Conservation (phyloP, 371 early-diverging fungal species). For the Umbelopsis sp. region DNA sequence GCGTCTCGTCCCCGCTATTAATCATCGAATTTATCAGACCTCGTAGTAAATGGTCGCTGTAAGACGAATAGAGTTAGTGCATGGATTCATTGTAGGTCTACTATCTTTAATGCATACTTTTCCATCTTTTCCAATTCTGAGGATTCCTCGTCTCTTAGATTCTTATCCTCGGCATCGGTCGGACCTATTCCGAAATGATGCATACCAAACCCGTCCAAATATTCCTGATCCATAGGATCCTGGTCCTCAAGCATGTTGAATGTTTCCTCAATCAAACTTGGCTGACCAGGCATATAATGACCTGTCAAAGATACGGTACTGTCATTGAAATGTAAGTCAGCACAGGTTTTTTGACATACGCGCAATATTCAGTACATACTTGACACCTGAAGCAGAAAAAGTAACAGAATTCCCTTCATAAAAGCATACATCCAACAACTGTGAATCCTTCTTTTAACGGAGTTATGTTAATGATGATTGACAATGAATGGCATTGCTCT, state of each 20-base stretch:
- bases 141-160: not conserved
- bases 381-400: not conserved
- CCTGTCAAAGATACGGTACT: conserved; percentile 3
- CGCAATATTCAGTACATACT: not conserved
- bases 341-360: no score
- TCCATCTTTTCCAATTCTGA: not conserved
- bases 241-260: conserved; percentile 9
- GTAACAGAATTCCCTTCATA: conserved; percentile 9
- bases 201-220: conserved; percentile 15
- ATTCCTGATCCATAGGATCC: conserved; percentile 15
- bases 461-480: not conserved
- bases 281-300: conserved; percentile 4
- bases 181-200: conserved; percentile 14
- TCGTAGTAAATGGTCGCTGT: not conserved
- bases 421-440: not conserved
- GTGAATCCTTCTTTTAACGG: not conserved
- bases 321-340: not conserved
- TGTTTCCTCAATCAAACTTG: conserved; percentile 12
- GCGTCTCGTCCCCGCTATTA: conserved; percentile 4
- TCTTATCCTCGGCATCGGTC: conserved; percentile 11
- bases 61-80: not conserved
- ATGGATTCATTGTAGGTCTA: no score
- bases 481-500: not conserved
- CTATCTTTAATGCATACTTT: not conserved
- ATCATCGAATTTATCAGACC: conserved; percentile 11